Conservation (phyloP, 441 rosid species). For the Corymbia citriodora region DNA sequence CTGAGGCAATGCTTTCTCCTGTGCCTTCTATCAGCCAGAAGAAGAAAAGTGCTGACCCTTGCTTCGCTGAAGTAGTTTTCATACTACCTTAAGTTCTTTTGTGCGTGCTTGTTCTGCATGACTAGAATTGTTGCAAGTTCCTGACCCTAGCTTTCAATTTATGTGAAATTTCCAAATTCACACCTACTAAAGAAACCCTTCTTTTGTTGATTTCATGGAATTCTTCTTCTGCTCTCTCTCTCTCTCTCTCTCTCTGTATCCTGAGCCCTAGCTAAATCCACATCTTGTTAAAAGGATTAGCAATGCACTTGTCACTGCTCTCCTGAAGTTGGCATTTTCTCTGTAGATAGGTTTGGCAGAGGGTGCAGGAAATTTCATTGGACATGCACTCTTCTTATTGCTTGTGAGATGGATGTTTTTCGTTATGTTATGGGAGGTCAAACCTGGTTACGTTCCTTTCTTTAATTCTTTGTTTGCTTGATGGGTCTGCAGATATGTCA, state of each 20-base stretch:
- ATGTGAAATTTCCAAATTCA: background rate
- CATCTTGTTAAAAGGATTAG: background rate
- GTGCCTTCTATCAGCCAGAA: background rate
- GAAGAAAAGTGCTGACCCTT: background rate
- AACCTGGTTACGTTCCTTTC: background rate
- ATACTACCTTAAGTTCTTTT: background rate
- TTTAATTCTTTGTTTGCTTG: background rate
- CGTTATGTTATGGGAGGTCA: background rate
- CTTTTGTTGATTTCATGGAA: background rate
- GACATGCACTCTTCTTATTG: background rate
- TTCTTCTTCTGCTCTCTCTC: background rate
- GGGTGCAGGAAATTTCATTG: background rate
- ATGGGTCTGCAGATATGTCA: slow-evolving; percentile 29
- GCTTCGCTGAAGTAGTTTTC: background rate
- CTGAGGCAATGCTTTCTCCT: background rate
- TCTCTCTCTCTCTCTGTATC: background rate
- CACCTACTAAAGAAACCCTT: background rate
- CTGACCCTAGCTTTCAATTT: background rate
- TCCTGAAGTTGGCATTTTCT: background rate
- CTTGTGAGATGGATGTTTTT: background rate
- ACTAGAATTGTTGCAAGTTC: background rate
- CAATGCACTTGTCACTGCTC: background rate
- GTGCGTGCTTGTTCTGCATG: background rate
- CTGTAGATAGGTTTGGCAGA: background rate
- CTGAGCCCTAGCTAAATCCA: background rate